Base-by-base conservation (phyloP, 176 grass and related monocot genomes). In the Cocos nucifera region DNA sequence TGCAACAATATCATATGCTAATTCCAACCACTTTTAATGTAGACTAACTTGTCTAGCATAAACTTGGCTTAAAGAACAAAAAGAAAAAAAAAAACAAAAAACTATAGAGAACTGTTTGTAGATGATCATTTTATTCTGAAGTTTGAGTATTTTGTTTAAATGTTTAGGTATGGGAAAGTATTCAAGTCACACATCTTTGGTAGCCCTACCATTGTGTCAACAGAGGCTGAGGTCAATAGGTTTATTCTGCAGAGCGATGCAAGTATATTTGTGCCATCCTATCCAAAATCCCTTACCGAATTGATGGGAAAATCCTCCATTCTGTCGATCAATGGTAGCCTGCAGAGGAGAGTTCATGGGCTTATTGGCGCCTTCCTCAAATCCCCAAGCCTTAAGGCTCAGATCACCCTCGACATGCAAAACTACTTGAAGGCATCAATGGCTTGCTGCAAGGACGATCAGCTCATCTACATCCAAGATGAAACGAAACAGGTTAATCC, bases 301-400 rank as follows among this genome's bases (percentile, higher is more conserved):
- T 80, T 98, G 20, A 92, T 98, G 88, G 93, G 93, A 14, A 81
- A 98, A 67, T 98, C 93, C 15, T 98, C 93, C 69, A 98, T 98
- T 69, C 73, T 98, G 10, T 25, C 92, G 55, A 81, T 98, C 84
- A 92, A 89, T 63, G 82, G 88, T 39, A 71, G 66, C 73, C 82
- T 98, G 62, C 88, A 92, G 66, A 70, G 84, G 0, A 74, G 88
- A 44, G 84, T 98, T 3, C 93, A 98, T 57, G 93, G 93, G 63
- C 87, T 98, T 18, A 67, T 92, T 48, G 93, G 84, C 49, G 49
- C 88, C 27, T 92, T 98, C 78, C 85, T 98, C 88, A 98, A 92
- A 76, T 98, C 93, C n/a, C 9, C 78, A 17, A 69, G 73, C 50
- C 73, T 98, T 63, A 98, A 89, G 82, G 56, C 70, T 50, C 81